These are phyloP conservation scores for Chaetomiaceae sp. DNA, from an alignment of 2,329 filamentous ascomycete species.

Conservation along the genomic window DNA sequence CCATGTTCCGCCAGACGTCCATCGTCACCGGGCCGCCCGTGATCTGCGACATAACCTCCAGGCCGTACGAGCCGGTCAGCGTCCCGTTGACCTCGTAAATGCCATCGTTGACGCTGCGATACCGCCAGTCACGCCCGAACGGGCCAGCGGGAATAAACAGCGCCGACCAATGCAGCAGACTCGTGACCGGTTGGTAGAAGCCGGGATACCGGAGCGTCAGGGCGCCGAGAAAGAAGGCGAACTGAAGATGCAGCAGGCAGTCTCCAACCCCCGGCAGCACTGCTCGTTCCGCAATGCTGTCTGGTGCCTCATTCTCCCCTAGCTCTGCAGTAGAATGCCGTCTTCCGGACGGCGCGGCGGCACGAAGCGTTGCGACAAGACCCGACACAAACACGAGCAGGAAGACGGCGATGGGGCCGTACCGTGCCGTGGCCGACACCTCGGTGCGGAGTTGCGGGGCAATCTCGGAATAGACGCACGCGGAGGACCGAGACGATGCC, in stretches of 20 bases:
- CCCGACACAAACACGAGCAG: conserved; percentile 1
- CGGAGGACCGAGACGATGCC: neutral
- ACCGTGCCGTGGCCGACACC: neutral
- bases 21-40: conserved; percentile 1
- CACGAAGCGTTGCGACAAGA: neutral
- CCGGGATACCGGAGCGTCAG: conserved; percentile 3
- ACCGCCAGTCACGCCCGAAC: neutral
- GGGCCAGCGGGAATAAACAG: neutral
- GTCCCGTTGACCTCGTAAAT: conserved; percentile 5
- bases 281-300: neutral
- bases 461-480: conserved; percentile 3
- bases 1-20: conserved; percentile 5
- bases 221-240: conserved; percentile 1
- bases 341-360: neutral
- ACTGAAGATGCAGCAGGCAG: conserved; percentile 2
- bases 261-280: conserved; percentile 1
- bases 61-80: neutral
- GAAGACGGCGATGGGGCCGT: conserved; percentile 1
- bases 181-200: conserved; percentile 3
- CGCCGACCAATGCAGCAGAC: conserved; percentile 1
- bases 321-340: too few species aligned
- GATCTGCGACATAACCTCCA: conserved; percentile 4
- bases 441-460: neutral
- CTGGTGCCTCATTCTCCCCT: neutral
- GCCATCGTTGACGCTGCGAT: neutral